Base-by-base conservation (phyloP, 768 basidiomycete genomes). In the Podaxis sp. region DNA sequence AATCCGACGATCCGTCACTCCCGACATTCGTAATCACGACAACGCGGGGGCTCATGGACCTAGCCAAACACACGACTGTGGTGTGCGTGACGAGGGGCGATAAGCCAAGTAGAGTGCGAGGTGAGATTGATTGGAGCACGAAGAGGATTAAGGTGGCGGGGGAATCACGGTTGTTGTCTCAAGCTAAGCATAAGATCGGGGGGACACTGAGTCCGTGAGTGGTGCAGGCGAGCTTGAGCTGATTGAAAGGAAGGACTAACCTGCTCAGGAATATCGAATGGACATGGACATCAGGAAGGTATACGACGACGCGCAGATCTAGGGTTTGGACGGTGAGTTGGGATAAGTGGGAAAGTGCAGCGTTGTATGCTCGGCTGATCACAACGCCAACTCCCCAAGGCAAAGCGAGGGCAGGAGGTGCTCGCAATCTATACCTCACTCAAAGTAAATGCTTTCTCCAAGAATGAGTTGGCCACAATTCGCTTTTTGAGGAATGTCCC, bases 231-330 rank as follows among this genome's bases (percentile, higher is more conserved):
- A 50, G 50, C 47, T 37, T 37, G 3, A 1, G 14, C 16, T 38
- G 16, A 25, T 25, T 16, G 32, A 36, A 14, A 18, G 1, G 11
- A 4, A 9, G 2, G 32, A 36, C 57, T 55, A 46, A 58, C 28
- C 35, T 42, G 13, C 9, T 35, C 27, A 64, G 61, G 25, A 44
- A 27, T n/a, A 55, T 25, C 32, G 64, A 66, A 54, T 66, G 66
- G 66, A 59, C 59, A 21, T 67, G 66, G 66, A 25, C 57, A 14
- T 60, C 60, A 16, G 61, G 36, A 16, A 65, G 55, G 53, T 67
- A 65, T 21, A 42, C 53, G 27, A 57, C 47, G n/a, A 62, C 25
- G 27, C 38, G 32, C 13, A 57, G 58, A 7, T 53, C 61, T 16
- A 7, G 64, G 4, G 44, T 50, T 14, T 67, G 66, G 64, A 67